Conservation (phyloP, 257 asterid species). For the Solanum medicagineum region DNA sequence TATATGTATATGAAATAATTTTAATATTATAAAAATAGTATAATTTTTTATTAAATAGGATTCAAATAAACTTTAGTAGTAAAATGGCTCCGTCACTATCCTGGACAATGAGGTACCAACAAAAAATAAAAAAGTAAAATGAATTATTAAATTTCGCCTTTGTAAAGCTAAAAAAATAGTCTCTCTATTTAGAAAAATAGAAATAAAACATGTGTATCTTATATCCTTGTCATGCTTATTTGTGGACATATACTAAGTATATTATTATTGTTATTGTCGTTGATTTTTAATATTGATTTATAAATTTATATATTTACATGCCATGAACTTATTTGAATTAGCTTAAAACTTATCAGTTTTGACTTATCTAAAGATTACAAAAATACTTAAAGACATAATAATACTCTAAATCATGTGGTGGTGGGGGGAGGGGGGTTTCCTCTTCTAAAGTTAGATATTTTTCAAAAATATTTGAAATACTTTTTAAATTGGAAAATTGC, state of each 20-base stretch:
- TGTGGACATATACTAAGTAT: fast-evolving
- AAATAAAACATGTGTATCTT: not conserved
- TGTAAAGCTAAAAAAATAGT: not conserved
- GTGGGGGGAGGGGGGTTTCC: no score
- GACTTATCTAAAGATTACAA: not conserved
- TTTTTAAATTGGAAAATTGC: not conserved
- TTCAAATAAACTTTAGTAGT: no score
- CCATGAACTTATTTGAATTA: not conserved
- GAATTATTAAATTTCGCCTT: not conserved
- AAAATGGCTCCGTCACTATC: no score
- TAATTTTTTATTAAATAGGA: no score
- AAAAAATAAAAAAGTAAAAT: not conserved
- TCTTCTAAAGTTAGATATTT: not conserved
- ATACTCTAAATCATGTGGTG: not conserved
- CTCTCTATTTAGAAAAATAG: fast-evolving
- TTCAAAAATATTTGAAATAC: not conserved
- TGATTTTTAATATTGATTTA: no score
- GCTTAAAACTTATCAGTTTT: not conserved
- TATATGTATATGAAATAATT: no score
- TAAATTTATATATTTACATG: no score
- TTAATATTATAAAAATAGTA: no score
- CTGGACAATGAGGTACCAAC: not conserved
- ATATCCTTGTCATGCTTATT: fast-evolving
- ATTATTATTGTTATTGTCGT: not conserved
- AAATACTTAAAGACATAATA: not conserved